Base-by-base conservation (phyloP, 352 stramenopile genomes). In the Blastocystis sp. region DNA sequence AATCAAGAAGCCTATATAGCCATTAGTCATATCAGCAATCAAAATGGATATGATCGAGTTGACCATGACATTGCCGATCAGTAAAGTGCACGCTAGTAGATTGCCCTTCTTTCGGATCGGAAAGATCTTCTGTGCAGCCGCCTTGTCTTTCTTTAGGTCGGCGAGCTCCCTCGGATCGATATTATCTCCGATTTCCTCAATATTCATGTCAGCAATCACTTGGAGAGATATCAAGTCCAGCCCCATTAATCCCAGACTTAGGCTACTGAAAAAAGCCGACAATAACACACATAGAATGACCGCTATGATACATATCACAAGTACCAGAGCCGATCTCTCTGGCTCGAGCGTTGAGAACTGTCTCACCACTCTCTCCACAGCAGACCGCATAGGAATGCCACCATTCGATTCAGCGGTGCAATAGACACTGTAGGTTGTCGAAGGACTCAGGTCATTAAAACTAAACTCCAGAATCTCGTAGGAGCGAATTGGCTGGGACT, bases 1-100 rank as follows among this genome's bases (percentile, higher is more conserved):
- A 1, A 94, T 90, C n/a, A 98, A 75, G 75, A 99, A 98, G 37
- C 96, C 96, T 47, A 95, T 90, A 37, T 96, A 73, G 0, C 94
- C 94, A 79, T 68, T 90, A 3, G 91, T 92, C 41, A 93, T 92
- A 62, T 97, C 94, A 7, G 95, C 95, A 92, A 98, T 95, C 1
- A 99, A 92, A 92, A 99, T 99, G 3, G 96, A 98, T 3, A 99
- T 91, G 55, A 98, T 56, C 50, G 95, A 95, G 91, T 99, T 99
- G 9, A 98, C 96, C 1, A 93, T 93, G 1, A 98, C 95, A 90
- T 98, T 99, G 68, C 96, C 96, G 11, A 99, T 91, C 18, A 99
- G 92, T 47, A 99, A 92, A 20, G 97, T 98, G 90, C 96, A 98
- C 45, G 99, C 94, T 56, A 99, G 92, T 26, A 98, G 92, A 92